Base-by-base conservation (phyloP, 169 alveolate genomes). In the Plasmodium knowlesi region DNA sequence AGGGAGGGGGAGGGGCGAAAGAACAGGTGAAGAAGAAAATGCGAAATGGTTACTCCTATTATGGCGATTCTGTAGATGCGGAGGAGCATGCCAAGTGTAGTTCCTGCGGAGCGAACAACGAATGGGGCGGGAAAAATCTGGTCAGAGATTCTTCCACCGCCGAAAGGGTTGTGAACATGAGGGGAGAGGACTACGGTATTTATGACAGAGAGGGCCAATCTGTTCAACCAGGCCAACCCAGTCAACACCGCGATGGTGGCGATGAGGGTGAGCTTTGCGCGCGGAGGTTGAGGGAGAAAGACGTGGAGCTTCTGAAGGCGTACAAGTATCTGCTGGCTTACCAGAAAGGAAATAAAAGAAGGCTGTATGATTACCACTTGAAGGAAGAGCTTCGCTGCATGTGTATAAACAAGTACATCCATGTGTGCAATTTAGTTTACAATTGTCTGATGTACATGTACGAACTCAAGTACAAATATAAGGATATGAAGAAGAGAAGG, bases 381-480 rank as follows among this genome's bases (percentile, higher is more conserved):
- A 80, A 89, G 67, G 94, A 89, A 79, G 82, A 89, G 46, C 46
- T 89, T 19, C 46, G 82, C 10, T 89, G 94, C 53, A 89, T 70
- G 67, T 89, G 94, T 22, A 89, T 89, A 57, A 89, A 89, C 73
- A 89, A 89, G 37, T 89, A 79, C 53, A 41, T 89, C n/a, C 82
- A 89, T 34, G 16, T 89, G 37, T 89, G 94, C 39, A 89, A 89
- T 67, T 50, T 89, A 32, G 67, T 79, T 4, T 89, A 79, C 32
- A 89, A 89, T 12, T 78, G 83, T 28, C 73, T 89, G 28, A 41
- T 67, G n/a, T 89, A 79, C 41, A 78, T 89, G 43, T 79, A 79
- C 43, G 83, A 89, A 53, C 67, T 89, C 37, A 89, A 89, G 72
- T 78, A 39, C 50, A 89, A 37, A 39, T 79, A 80, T 61, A 89